phyloP scores from a whole-genome alignment of 1,139 yeast species.

The Kurtzmaniella quercitrusa region DNA sequence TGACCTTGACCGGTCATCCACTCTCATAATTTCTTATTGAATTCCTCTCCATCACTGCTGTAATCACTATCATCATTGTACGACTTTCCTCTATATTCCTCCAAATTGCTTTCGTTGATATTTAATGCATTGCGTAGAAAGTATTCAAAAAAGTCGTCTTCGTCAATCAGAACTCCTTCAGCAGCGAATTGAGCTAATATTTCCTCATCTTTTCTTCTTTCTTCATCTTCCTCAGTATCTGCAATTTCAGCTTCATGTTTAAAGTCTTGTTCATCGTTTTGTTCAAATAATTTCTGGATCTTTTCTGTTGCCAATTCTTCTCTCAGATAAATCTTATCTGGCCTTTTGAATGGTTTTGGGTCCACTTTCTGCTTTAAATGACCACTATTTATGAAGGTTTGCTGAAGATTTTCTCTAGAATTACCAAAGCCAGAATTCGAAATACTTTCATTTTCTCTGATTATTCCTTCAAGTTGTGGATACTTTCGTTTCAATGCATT shows the following conservation, averaged over 20 bases:
- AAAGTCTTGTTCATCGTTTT: constrained; percentile 10
- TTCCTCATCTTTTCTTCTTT: constrained; percentile 9
- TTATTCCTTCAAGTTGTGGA: constrained; percentile 4
- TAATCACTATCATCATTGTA: constrained; percentile 21
- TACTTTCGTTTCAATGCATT: constrained; percentile 3
- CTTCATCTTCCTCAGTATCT: constrained; percentile 9
- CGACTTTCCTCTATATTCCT: constrained; percentile 11
- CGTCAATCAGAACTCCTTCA: constrained; percentile 43
- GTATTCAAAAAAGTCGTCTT: constrained; percentile 62
- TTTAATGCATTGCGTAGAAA: constrained; percentile 51
- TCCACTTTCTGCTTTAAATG: constrained; percentile 4
- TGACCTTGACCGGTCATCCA: not conserved
- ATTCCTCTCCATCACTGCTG: constrained; percentile 6
- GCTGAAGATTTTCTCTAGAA: constrained; percentile 5
- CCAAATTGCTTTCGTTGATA: constrained; percentile 35
- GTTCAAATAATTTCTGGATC: constrained; percentile 11
- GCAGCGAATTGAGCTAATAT: constrained; percentile 16
- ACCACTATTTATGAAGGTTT: constrained; percentile 6
- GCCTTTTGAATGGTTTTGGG: constrained; percentile 5
- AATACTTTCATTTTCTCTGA: not conserved
- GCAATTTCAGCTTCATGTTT: constrained; percentile 9
- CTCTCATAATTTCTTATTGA: too few species aligned
- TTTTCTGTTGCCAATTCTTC: constrained; percentile 10
- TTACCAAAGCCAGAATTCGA: not conserved
- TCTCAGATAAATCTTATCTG: constrained; percentile 10